These are phyloP conservation scores for Pharus latifolius DNA, from an alignment of 176 grass and related monocot species.

Conservation along the genomic window DNA sequence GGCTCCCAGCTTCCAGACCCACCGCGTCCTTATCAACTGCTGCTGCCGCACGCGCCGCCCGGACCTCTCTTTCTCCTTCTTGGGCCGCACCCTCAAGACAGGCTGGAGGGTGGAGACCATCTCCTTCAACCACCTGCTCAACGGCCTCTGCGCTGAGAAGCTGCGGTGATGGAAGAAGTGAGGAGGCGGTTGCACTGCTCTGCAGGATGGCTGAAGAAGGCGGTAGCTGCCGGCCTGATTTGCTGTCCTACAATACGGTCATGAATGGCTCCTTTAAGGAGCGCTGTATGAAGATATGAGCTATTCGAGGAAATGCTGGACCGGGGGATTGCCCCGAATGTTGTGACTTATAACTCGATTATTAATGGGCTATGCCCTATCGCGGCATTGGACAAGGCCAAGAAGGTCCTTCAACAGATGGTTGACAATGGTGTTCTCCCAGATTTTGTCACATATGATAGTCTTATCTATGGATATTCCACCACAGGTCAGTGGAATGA, in stretches of 20 bases:
- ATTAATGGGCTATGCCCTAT: neutral
- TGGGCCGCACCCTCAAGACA: too few relatives aligned
- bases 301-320: neutral
- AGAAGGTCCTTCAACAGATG: neutral
- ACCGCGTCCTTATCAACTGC: too few relatives aligned
- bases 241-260: neutral
- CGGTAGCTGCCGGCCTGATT: neutral
- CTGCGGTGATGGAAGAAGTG: neutral
- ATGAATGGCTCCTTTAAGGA: neutral
- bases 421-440: neutral
- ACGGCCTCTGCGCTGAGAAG: conserved; percentile 1
- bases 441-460: neutral
- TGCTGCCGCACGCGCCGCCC: too few relatives aligned
- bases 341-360: conserved; percentile 6
- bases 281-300: conserved; percentile 14
- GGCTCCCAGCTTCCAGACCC: neutral
- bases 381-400: neutral
- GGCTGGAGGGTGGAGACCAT: neutral
- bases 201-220: conserved; percentile 5
- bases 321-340: too few relatives aligned
- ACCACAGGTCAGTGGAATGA: neutral
- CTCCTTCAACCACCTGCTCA: neutral
- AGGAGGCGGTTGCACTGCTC: neutral
- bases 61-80: too few relatives aligned
- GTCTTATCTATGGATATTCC: neutral